Percentiles rank a stretch among this genome's conserved stretches.
Conservation (phyloP, 2,329 filamentous ascomycete genomes). For the Apiospora sp. region DNA sequence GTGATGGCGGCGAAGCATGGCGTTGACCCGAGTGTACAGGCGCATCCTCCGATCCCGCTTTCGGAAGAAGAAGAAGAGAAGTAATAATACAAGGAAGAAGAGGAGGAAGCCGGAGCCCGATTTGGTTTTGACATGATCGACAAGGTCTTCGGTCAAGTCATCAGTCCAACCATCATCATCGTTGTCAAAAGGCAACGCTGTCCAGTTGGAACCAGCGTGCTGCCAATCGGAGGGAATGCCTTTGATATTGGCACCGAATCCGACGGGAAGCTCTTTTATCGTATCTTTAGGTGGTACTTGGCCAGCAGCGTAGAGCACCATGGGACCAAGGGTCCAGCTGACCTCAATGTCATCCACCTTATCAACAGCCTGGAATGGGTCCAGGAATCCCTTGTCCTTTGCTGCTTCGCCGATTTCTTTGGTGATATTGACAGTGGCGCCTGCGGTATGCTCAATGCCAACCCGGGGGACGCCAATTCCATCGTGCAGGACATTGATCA, state of each 20-base stretch:
- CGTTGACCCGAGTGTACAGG: conserved; percentile 62
- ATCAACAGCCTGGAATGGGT: conserved; percentile 91
- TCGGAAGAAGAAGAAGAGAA: conserved; percentile 77
- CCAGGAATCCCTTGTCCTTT: conserved; percentile 77
- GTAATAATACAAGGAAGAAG: conserved; percentile 76
- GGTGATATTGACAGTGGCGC: conserved; percentile 71
- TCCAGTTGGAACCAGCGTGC: conserved; percentile 71
- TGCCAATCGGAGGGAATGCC: conserved; percentile 81
- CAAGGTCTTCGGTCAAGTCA: conserved; percentile 60
- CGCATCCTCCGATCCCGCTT: conserved; percentile 78
- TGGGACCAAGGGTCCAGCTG: conserved; percentile 96
- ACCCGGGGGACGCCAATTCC: conserved; percentile 92
- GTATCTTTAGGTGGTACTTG: conserved; percentile 75
- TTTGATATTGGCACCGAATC: conserved; percentile 86
- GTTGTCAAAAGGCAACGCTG: conserved; percentile 40
- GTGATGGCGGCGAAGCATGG: conserved; percentile 50
- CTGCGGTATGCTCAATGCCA: conserved; percentile 71
- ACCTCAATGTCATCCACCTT: conserved; percentile 92
- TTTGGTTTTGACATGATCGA: conserved; percentile 70
- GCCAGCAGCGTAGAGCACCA: conserved; percentile 92
- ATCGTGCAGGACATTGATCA: conserved; percentile 95
- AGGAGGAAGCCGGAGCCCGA: conserved; percentile 78
- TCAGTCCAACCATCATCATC: conserved; percentile 63
- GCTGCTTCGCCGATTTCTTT: conserved; percentile 72
- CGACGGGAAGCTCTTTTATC: conserved; percentile 74